Evolutionary conservation across 2,329 filamentous ascomycete genomes (phyloP), one percentile per base, ranked within the genome.

Genomic region (Coniochaeta prunicola): DNA sequence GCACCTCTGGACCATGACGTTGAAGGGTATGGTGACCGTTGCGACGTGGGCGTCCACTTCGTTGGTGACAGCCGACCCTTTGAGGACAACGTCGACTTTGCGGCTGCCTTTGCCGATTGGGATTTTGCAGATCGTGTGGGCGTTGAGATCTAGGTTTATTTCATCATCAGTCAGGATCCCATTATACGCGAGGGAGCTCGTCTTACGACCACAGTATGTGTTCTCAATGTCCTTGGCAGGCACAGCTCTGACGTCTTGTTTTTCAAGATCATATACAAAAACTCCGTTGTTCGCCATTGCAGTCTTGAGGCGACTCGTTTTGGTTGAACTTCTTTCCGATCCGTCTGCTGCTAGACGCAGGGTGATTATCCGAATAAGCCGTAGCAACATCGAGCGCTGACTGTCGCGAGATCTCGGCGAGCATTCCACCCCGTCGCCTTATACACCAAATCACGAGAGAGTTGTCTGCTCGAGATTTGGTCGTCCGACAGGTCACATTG

Each of bases 11-110:
- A 55, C 30, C 53, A 55, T 55, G 30, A 55, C 53, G 33, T 55
- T 36, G n/a, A 33, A 34, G n/a, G 53, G 53, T 19, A 55, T 55
- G 30, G 53, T 55, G 30, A 55, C 53, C 13, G 53, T 55, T 4
- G 53, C 53, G 26, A 55, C 30, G 33, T 36, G 53, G 17, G 53
- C 53, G 30, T 34, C 53, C 30, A 55, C 53, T 28, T 33, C 33
- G 28, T 55, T 55, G 6, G 53, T 55, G 53, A 19, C 30, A 1
- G 8, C 36, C 21, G 53, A 55, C 53, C 53, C 53, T 13, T 55
- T 36, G 30, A 55, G 53, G 53, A 55, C 33, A 9, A 55, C 53
- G 53, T 55, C 53, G 12, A 55, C 53, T 36, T 55, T 55, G 33
- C 53, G 53, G 33, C 53, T 55, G 4, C 53, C 53, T n/a, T 55